Conservation (phyloP, 805 yeast species). For the Candida koratica region DNA sequence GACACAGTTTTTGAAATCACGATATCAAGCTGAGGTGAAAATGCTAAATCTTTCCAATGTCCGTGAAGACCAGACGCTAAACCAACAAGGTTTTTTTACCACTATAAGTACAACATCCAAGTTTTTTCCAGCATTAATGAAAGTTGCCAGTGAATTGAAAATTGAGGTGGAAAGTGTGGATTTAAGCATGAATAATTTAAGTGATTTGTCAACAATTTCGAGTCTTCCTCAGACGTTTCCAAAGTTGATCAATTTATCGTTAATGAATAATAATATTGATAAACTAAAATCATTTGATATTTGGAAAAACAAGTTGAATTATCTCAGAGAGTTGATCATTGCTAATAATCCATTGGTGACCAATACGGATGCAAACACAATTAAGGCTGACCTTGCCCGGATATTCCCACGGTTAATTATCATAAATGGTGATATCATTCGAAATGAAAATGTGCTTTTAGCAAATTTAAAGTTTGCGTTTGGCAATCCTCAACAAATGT, state of each 20-base stretch:
- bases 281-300: slow-evolving; percentile 59
- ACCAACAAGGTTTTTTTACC: slow-evolving; percentile 60
- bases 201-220: slow-evolving; percentile 55
- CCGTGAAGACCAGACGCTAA: slow-evolving; percentile 58
- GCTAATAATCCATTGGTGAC: slow-evolving; percentile 69
- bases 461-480: slow-evolving; percentile 54
- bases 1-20: slow-evolving; percentile 52
- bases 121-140: slow-evolving; percentile 87
- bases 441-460: slow-evolving; percentile 64
- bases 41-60: slow-evolving; percentile 68
- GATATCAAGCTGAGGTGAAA: slow-evolving; percentile 63
- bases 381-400: slow-evolving; percentile 60
- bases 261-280: slow-evolving; percentile 69
- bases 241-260: slow-evolving; percentile 66
- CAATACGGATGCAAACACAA: slow-evolving; percentile 30
- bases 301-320: slow-evolving; percentile 73
- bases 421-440: slow-evolving; percentile 70
- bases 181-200: slow-evolving; percentile 55
- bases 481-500: slow-evolving; percentile 54
- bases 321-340: slow-evolving; percentile 72
- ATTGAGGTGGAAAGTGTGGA: slow-evolving; percentile 69
- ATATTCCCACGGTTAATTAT: slow-evolving; percentile 77
- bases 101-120: slow-evolving; percentile 63
- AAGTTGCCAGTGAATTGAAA: slow-evolving; percentile 56
- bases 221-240: slow-evolving; percentile 76